Evolutionary conservation across 2,329 filamentous ascomycete genomes (phyloP), one percentile per base, ranked within the genome.

Genomic region (Penicillium sp.): DNA sequence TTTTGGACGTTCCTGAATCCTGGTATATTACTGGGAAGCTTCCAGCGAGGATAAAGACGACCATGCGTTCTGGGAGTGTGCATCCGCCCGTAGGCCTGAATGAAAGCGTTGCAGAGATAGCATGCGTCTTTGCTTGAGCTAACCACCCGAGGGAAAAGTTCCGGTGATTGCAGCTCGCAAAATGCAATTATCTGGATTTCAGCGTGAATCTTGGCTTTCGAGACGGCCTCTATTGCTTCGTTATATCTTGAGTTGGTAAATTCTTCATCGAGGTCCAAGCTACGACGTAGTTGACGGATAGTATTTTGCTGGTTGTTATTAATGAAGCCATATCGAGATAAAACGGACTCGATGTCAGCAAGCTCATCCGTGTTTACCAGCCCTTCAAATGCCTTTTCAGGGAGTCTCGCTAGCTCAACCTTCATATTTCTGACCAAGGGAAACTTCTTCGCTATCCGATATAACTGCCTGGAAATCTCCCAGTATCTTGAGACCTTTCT

Each of bases 401-500:
- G 62, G n/a, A 76, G 68, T 29, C 62, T 56, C 14, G 75, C 63
- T 3, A 62, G 18, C 2, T 69, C 54, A 7, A 74, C 61, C 11
- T 55, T 60, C 44, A 73, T 67, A 1, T 57, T 54, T 18, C 68
- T 64, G 40, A 71, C 63, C 4, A 75, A 21, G 0, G 64, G 59
- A 9, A 59, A 63, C 8, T 66, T 67, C 47, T 65, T 71, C 0
- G 75, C 73, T 3, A 56, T 61, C 1, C 66, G 64, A 51, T 66
- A 67, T 3, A 80, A 60, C 18, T 68, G 65, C 9, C 59, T 53
- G n/a, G 74, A 67, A 37, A 67, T 65, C 36, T 75, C 68, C 14
- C 61, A 58, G 39, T 78, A 79, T 46, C 71, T 65, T 14, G 73
- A 67, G 1, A 78, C 66, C 52, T 76, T 77, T 1, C 16, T 45